These are phyloP conservation scores for Eutypa lata DNA, from an alignment of 2,329 filamentous ascomycete genomes.

Conservation along the genomic window DNA sequence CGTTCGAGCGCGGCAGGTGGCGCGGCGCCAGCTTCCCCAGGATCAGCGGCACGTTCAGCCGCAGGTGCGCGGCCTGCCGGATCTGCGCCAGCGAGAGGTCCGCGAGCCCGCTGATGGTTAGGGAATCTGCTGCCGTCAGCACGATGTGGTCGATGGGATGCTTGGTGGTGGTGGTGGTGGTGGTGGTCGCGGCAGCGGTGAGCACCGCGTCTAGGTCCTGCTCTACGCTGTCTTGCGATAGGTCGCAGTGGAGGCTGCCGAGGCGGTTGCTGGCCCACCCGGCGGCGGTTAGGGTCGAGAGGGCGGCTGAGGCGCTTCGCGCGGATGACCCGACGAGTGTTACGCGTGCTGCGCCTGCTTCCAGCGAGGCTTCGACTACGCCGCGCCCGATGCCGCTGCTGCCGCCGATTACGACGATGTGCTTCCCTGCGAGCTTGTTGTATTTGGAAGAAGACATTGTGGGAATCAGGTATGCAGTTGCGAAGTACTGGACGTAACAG, in stretches of 20 bases:
- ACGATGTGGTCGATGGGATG: conserved; percentile 24
- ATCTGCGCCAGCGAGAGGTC: conserved; percentile 25
- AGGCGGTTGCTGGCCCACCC: conserved; percentile 13
- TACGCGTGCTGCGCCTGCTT: conserved; percentile 18
- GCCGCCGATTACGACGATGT: conserved; percentile 28
- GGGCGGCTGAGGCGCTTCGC: conserved; percentile 15
- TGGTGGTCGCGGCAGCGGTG: not conserved
- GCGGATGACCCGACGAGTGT: conserved; percentile 20
- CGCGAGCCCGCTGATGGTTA: conserved; percentile 13
- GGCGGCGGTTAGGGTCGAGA: conserved; percentile 14
- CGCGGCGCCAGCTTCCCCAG: conserved; percentile 29
- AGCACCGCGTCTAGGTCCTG: conserved; percentile 21
- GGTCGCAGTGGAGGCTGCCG: conserved; percentile 18
- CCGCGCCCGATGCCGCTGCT: conserved; percentile 25
- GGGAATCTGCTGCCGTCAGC: conserved; percentile 27
- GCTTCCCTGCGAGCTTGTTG: conserved; percentile 28
- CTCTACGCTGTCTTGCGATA: conserved; percentile 18
- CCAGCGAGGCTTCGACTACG: conserved; percentile 22
- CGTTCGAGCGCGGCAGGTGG: conserved; percentile 19
- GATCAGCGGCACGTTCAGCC: conserved; percentile 29
- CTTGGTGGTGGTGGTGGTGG: not conserved
- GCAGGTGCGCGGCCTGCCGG: conserved; percentile 24
- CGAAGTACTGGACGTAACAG: too few species aligned
- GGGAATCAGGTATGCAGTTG: too few species aligned
- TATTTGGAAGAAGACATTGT: conserved; percentile 13